A percentile compares a stretch with the other conserved stretches of the same genome.
These are phyloP conservation scores for Fallopia convolvulus DNA, from an alignment of 148 eudicot species.

Conservation along the genomic window DNA sequence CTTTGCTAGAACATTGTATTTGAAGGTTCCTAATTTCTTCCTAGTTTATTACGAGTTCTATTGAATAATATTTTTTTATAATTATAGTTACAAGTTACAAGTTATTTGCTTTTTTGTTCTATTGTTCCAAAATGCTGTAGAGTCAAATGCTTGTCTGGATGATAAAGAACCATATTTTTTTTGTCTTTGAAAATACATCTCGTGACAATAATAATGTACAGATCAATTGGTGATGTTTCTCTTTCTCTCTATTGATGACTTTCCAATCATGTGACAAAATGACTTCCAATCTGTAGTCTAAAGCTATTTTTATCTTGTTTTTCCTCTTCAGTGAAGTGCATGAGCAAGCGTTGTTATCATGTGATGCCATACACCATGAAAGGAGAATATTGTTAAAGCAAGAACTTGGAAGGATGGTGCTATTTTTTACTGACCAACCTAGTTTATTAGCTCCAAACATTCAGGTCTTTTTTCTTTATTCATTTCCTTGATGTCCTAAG, in stretches of 20 bases:
- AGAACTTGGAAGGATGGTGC: constrained; percentile 97
- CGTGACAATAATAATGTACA: not conserved
- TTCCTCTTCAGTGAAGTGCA: constrained; percentile 71
- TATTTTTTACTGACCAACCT: constrained; percentile 95
- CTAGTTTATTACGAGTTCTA: not conserved
- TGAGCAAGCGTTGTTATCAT: constrained; percentile 78
- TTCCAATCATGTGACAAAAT: not conserved
- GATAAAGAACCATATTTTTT: not conserved
- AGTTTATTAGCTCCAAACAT: constrained; percentile 97
- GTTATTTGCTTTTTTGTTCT: not conserved
- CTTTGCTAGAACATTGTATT: not conserved
- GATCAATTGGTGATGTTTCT: not conserved
- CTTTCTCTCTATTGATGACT: not conserved
- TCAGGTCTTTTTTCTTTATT: constrained; percentile 45
- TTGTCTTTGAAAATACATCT: too few species aligned
- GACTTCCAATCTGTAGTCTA: not conserved
- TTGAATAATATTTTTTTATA: not conserved
- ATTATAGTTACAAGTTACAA: not conserved
- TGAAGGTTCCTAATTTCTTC: not conserved
- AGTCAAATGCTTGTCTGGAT: not conserved
- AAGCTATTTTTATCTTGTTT: not conserved
- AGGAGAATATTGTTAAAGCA: constrained; percentile 87
- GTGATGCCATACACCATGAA: constrained; percentile 90
- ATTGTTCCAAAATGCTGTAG: not conserved
- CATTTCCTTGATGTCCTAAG: constrained; percentile 5